phyloP scores from a whole-genome alignment of 441 rosid genomes.

The Syzygium syzygioides region DNA sequence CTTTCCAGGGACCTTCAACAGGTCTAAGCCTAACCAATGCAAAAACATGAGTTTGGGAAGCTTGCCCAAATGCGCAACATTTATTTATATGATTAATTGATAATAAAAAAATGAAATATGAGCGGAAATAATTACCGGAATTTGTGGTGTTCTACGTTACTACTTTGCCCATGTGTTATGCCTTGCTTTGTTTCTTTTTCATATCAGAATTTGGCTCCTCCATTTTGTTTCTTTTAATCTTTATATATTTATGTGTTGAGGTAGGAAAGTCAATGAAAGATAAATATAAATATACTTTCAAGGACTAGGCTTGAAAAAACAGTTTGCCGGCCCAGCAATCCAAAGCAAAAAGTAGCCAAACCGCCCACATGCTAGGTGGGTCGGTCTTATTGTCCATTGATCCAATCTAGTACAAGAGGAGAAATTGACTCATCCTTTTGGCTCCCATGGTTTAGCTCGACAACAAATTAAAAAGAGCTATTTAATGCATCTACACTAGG shows the following conservation, averaged over 20 bases:
- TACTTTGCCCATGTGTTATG: background rate
- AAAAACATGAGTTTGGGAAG: background rate
- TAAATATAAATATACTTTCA: fast-evolving
- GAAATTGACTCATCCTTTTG: too few species aligned
- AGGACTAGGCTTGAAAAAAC: background rate
- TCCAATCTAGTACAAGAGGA: too few species aligned
- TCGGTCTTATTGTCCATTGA: too few species aligned
- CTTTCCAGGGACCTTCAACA: background rate
- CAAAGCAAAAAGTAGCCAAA: too few species aligned
- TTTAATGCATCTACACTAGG: too few species aligned
- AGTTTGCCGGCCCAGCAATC: background rate
- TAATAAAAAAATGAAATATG: background rate
- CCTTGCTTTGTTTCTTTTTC: background rate
- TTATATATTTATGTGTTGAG: too few species aligned
- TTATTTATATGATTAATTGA: background rate
- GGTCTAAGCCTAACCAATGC: background rate
- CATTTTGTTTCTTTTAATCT: too few species aligned
- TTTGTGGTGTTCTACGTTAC: background rate
- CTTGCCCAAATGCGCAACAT: background rate
- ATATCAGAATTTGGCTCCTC: background rate
- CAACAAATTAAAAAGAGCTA: too few species aligned
- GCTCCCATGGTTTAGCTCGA: too few species aligned
- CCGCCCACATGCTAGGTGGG: too few species aligned
- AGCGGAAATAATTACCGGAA: background rate
- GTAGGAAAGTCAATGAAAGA: background rate